Base-by-base conservation (phyloP, 768 basidiomycete species). In the Tulasnella sp. region DNA sequence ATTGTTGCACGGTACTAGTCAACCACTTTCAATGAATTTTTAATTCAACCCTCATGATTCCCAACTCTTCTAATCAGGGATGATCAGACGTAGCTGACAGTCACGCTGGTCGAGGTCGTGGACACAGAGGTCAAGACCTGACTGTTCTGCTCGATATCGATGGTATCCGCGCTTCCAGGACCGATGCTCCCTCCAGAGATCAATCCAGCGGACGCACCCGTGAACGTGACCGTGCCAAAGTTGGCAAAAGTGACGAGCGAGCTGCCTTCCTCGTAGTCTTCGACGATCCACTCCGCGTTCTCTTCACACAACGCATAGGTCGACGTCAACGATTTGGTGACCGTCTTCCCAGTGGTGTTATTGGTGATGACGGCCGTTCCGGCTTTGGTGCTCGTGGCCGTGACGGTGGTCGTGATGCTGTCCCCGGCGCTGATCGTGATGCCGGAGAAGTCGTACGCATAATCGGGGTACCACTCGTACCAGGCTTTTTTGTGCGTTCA, bases 271-370 rank as follows among this genome's bases (percentile, higher is more conserved):
- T 64, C 59, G 64, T 61, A 68, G 64, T 72, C 71, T 65, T 72
- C 71, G 24, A 72, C 70, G 58, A 73, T 72, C 72, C 72, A 73
- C 64, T 73, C 70, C 7, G 70, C 71, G 64, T 72, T 69, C 66
- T 69, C 57, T 64, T 70, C 64, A 65, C 70, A 71, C 49, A 71
- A 67, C 25, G 67, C 58, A 49, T 61, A 54, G 24, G 66, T 59
- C 30, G 70, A 70, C 11, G 66, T 67, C 65, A 72, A 65, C 17
- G 65, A 34, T 63, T 69, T 65, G 43, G 69, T 63, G 27, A 72
- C 67, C 29, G 65, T 60, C 66, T 65, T 62, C 63, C 68, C 66
- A 15, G 60, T 68, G 38, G 65, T 63, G 52, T 63, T 34, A 66
- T 70, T 70, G 60, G 64, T 46, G 64, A 70, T 68, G 49, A 59